These are phyloP conservation scores for Fonsecaea erecta DNA, from an alignment of 2,329 filamentous ascomycete genomes.

Conservation along the genomic window DNA sequence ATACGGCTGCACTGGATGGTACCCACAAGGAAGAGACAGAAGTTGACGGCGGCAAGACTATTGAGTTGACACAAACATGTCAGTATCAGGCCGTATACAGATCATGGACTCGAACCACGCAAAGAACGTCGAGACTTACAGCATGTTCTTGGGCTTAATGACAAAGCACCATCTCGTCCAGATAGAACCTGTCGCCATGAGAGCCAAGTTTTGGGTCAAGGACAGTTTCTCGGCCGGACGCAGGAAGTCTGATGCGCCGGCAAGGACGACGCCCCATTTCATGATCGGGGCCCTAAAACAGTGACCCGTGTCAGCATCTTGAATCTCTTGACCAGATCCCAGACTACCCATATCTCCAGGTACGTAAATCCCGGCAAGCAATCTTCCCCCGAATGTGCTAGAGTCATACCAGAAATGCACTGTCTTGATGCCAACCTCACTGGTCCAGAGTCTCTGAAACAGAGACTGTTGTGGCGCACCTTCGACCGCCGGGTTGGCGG, in stretches of 20 bases:
- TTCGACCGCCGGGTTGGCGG: constrained; percentile 53
- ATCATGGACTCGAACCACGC: background rate
- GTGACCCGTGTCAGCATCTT: constrained; percentile 10
- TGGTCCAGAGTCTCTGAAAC: constrained; percentile 82
- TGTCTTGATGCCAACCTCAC: constrained; percentile 82
- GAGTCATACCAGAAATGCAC: constrained; percentile 88
- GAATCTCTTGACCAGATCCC: background rate
- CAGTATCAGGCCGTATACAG: background rate
- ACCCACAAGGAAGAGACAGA: constrained; percentile 91
- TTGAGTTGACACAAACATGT: background rate
- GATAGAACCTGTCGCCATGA: constrained; percentile 89
- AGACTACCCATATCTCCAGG: background rate
- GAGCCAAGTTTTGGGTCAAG: constrained; percentile 85
- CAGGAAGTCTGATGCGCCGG: constrained; percentile 87
- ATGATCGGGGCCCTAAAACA: constrained; percentile 81
- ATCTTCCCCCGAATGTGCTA: background rate
- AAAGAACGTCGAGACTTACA: constrained; percentile 61
- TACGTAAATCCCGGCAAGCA: background rate
- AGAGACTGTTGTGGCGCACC: constrained; percentile 51
- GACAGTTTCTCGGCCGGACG: constrained; percentile 93
- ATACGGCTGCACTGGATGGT: constrained; percentile 82
- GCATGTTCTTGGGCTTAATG: constrained; percentile 90
- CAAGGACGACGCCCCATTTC: constrained; percentile 94
- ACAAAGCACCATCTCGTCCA: constrained; percentile 99
- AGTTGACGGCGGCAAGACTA: constrained; percentile 93